phyloP scores from a whole-genome alignment of 345 rosid genomes.

The Laguncularia racemosa region DNA sequence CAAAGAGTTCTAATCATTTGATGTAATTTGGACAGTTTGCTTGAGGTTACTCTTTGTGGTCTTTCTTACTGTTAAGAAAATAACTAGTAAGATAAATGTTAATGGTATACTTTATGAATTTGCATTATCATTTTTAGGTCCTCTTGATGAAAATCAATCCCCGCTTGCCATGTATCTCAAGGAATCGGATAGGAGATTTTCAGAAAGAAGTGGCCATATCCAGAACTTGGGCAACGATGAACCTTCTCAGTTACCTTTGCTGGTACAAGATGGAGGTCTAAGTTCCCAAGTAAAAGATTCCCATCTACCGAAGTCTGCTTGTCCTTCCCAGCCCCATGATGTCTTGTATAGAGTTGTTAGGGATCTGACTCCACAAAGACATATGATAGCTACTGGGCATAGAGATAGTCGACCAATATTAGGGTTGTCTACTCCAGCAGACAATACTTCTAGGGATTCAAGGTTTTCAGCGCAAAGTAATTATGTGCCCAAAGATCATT shows the following conservation, averaged over 20 bases:
- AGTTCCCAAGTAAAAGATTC: constrained; percentile 35
- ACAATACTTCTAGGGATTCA: constrained; percentile 27
- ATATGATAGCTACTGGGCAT: constrained; percentile 31
- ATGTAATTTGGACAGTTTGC: too few species aligned
- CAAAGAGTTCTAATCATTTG: too few species aligned
- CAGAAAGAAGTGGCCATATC: constrained; percentile 37
- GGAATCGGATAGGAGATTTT: constrained; percentile 33
- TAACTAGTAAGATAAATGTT: too few species aligned
- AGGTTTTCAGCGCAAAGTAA: constrained; percentile 32
- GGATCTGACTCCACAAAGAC: constrained; percentile 33
- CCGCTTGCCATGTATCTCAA: constrained; percentile 46
- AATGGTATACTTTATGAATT: too few species aligned
- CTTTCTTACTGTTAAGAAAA: too few species aligned
- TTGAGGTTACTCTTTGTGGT: too few species aligned
- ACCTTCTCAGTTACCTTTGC: constrained; percentile 29
- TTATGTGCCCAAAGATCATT: constrained; percentile 40
- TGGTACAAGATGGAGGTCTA: constrained; percentile 20
- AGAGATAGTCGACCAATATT: constrained; percentile 22
- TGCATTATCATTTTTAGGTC: constrained; percentile 15
- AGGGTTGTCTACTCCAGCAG: constrained; percentile 21
- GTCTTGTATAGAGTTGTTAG: constrained; percentile 24
- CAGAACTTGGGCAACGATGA: constrained; percentile 39
- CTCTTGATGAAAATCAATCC: constrained; percentile 35
- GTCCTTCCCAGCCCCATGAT: constrained; percentile 44
- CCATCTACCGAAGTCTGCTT: constrained; percentile 18